These are phyloP conservation scores for Kuraishia borneana DNA, from an alignment of 805 yeast species.

Conservation along the genomic window DNA sequence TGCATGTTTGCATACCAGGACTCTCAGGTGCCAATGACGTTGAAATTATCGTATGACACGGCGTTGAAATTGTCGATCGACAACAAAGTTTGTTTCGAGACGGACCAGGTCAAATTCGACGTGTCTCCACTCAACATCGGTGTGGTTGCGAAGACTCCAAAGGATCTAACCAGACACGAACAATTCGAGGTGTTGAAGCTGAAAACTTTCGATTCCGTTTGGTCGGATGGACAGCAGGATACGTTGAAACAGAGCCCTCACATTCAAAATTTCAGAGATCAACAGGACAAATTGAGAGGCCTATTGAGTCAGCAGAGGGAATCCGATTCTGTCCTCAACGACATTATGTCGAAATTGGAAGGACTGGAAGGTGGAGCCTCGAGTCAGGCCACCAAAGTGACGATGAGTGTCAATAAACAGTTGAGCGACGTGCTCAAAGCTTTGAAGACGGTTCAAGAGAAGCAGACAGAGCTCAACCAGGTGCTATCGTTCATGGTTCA, in stretches of 20 bases:
- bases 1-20: slow-evolving; percentile 53
- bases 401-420: slow-evolving; percentile 7
- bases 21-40: slow-evolving; percentile 57
- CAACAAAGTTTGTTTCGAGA: slow-evolving; percentile 60
- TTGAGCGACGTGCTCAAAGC: slow-evolving; percentile 10
- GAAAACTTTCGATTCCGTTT: slow-evolving; percentile 42
- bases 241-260: slow-evolving; percentile 1
- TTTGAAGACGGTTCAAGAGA: slow-evolving; percentile 7
- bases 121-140: slow-evolving; percentile 29
- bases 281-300: slow-evolving; percentile 6
- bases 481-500: background rate
- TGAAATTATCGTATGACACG: slow-evolving; percentile 51
- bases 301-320: background rate
- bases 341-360: background rate
- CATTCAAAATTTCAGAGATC: slow-evolving; percentile 7
- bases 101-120: slow-evolving; percentile 40
- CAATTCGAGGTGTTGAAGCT: slow-evolving; percentile 55
- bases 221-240: background rate
- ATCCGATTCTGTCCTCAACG: background rate
- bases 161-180: slow-evolving; percentile 28
- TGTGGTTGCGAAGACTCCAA: slow-evolving; percentile 34
- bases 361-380: background rate
- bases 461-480: background rate
- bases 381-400: background rate
- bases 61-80: slow-evolving; percentile 59